Conservation (phyloP, 2,329 filamentous ascomycete species). For the Claviceps citrina region DNA sequence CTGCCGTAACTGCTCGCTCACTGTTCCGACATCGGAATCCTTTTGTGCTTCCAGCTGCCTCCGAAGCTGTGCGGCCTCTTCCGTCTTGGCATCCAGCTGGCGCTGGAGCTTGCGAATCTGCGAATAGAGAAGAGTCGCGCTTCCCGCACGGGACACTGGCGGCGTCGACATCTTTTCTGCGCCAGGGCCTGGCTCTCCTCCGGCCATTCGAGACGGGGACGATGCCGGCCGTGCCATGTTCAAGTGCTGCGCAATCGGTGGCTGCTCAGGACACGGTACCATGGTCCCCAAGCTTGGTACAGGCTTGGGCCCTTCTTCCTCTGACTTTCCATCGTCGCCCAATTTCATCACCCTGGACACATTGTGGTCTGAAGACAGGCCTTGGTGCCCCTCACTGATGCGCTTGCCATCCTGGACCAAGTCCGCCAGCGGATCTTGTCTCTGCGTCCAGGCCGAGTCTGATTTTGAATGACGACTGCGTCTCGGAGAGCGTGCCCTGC, state of each 20-base stretch:
- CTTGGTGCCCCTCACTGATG: neutral
- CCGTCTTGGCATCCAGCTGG: slow-evolving; percentile 28
- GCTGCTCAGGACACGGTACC: slow-evolving; percentile 21
- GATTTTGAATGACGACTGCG: slow-evolving; percentile 4
- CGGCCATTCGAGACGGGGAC: slow-evolving; percentile 11
- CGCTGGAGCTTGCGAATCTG: slow-evolving; percentile 35
- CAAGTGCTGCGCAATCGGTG: slow-evolving; percentile 24
- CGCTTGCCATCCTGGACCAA: neutral
- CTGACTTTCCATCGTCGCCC: neutral
- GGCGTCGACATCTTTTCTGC: neutral
- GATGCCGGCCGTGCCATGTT: slow-evolving; percentile 20
- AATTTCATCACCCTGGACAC: neutral
- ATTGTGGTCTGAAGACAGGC: neutral
- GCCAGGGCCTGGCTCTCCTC: neutral
- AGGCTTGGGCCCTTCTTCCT: slow-evolving; percentile 5
- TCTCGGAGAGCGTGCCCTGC: neutral
- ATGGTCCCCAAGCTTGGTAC: slow-evolving; percentile 24
- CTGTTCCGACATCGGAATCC: slow-evolving; percentile 26
- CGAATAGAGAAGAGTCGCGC: slow-evolving; percentile 25
- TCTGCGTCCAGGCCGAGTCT: slow-evolving; percentile 4
- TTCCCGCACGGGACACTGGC: slow-evolving; percentile 9
- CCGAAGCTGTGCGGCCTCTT: slow-evolving; percentile 30
- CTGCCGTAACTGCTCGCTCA: slow-evolving; percentile 33
- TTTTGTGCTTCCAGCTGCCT: slow-evolving; percentile 30
- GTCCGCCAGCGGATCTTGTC: neutral